A percentile compares a stretch with the other conserved stretches of the same genome.
phyloP scores from a whole-genome alignment of 1,139 yeast species.

The Yamadazyma spencermartinsiae region DNA sequence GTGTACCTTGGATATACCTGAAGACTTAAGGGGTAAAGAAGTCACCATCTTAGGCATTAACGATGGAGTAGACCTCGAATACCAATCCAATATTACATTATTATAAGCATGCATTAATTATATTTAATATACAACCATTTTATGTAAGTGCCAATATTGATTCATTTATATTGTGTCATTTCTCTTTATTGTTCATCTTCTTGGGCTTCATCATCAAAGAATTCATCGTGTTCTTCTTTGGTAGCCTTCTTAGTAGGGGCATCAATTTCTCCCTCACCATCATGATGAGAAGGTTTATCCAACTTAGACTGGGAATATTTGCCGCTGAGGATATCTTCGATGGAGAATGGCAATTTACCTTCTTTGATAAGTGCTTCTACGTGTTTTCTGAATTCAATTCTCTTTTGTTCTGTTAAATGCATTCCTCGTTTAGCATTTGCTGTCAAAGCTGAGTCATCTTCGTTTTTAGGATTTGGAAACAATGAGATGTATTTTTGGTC shows the following conservation, averaged over 20 bases:
- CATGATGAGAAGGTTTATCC: slow-evolving; percentile 15
- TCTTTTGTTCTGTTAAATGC: slow-evolving; percentile 49
- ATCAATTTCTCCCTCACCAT: slow-evolving; percentile 34
- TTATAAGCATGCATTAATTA: slow-evolving; percentile 2
- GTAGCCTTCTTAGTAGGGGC: slow-evolving; percentile 33
- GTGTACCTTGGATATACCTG: slow-evolving; percentile 52
- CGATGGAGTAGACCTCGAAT: slow-evolving; percentile 64
- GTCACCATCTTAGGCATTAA: slow-evolving; percentile 54
- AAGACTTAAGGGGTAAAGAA: slow-evolving; percentile 44
- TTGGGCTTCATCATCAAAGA: slow-evolving; percentile 29
- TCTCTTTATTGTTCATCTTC: slow-evolving; percentile 3
- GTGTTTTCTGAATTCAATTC: slow-evolving; percentile 50
- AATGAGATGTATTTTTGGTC: slow-evolving; percentile 79
- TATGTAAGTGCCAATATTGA: too few species aligned
- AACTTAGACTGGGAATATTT: slow-evolving; percentile 27
- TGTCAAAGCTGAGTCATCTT: slow-evolving; percentile 26
- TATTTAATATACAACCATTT: slow-evolving; percentile 8
- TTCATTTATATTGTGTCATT: not conserved
- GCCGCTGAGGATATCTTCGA: slow-evolving; percentile 59
- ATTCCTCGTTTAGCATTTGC: slow-evolving; percentile 48
- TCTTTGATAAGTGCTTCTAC: slow-evolving; percentile 52
- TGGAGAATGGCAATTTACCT: slow-evolving; percentile 53
- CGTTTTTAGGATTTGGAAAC: slow-evolving; percentile 50
- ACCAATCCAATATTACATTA: slow-evolving; percentile 16
- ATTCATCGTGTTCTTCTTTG: slow-evolving; percentile 43